A percentile compares a stretch with the other conserved stretches of the same genome.
These are phyloP conservation scores for Monosporascus cannonballus DNA, from an alignment of 2,329 filamentous ascomycete species.

Conservation along the genomic window DNA sequence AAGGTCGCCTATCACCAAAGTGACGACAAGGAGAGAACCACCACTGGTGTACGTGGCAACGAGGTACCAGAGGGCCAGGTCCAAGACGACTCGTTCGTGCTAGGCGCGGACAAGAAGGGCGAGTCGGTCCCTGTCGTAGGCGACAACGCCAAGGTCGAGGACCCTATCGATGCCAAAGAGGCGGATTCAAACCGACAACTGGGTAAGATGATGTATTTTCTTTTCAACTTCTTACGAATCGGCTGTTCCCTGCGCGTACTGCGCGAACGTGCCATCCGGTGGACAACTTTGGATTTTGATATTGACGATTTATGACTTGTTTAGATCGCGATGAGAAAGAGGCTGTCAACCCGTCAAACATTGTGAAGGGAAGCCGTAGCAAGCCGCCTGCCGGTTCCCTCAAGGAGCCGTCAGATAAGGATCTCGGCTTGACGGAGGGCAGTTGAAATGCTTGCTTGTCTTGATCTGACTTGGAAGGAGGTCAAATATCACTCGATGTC, in stretches of 20 bases:
- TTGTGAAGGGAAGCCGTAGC: constrained; percentile 21
- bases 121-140: constrained; percentile 8
- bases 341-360: constrained; percentile 25
- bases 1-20: no score
- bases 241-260: no score
- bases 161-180: constrained; percentile 3
- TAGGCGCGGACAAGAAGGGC: constrained; percentile 5
- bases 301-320: not conserved
- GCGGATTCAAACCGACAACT: constrained; percentile 13
- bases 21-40: no score
- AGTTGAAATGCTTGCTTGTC: no score
- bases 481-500: no score
- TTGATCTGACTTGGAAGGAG: no score
- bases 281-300: not conserved
- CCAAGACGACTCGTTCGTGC: constrained; percentile 10
- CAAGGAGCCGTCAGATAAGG: constrained; percentile 21
- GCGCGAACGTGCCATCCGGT: no score
- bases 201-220: constrained; percentile 1
- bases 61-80: constrained; percentile 7
- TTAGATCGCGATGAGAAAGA: constrained; percentile 25
- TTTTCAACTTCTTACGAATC: no score
- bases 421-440: constrained; percentile 5
- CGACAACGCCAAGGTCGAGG: constrained; percentile 11
- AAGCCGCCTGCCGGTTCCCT: constrained; percentile 20
- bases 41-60: no score